Conservation (phyloP, 2,329 filamentous ascomycete genomes). For the Mariannaea sp. region DNA sequence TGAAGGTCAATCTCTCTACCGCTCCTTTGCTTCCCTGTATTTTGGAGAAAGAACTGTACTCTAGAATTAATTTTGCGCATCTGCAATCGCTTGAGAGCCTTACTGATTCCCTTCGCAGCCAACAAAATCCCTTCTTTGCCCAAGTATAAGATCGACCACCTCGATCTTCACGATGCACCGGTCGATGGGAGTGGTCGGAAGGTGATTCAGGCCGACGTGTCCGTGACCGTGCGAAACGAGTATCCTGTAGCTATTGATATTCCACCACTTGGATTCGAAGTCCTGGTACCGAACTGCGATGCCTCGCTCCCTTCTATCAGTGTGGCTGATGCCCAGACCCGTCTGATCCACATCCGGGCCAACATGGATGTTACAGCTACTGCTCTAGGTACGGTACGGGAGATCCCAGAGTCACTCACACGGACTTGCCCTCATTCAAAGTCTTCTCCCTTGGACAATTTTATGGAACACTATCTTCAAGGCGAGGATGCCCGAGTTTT, state of each 20-base stretch:
- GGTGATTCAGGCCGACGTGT: slow-evolving; percentile 80
- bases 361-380: slow-evolving; percentile 69
- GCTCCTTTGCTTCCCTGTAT: slow-evolving; percentile 64
- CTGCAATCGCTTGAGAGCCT: slow-evolving; percentile 24
- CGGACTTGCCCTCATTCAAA: slow-evolving; percentile 74
- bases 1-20: slow-evolving; percentile 79
- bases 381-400: slow-evolving; percentile 71
- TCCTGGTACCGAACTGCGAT: slow-evolving; percentile 82
- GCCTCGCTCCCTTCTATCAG: slow-evolving; percentile 73
- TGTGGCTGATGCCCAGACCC: slow-evolving; percentile 76
- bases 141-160: slow-evolving; percentile 77
- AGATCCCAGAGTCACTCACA: slow-evolving; percentile 75
- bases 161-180: slow-evolving; percentile 78
- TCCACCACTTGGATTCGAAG: slow-evolving; percentile 80
- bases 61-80: slow-evolving; percentile 40
- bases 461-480: slow-evolving; percentile 81
- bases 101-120: slow-evolving; percentile 53
- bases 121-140: slow-evolving; percentile 77
- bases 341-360: slow-evolving; percentile 69
- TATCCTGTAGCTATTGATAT: slow-evolving; percentile 79
- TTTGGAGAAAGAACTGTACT: slow-evolving; percentile 61
- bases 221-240: slow-evolving; percentile 72
- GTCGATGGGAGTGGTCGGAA: slow-evolving; percentile 53
- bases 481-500: slow-evolving; percentile 80
- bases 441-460: slow-evolving; percentile 81